These are phyloP conservation scores for Fusarium clavum DNA, from an alignment of 2,329 filamentous ascomycete species.

Conservation along the genomic window DNA sequence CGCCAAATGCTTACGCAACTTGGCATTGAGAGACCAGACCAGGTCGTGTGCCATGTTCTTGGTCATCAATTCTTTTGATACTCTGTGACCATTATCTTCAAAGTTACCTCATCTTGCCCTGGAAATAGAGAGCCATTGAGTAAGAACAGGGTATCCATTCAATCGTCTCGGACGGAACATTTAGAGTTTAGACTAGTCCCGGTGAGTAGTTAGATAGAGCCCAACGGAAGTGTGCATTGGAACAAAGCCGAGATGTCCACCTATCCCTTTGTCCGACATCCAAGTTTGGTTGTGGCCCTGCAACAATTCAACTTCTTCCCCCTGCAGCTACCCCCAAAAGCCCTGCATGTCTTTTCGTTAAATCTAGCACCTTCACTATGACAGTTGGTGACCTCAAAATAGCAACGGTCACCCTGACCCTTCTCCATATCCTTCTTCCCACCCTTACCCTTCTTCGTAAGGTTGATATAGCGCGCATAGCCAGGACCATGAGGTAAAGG, in stretches of 20 bases:
- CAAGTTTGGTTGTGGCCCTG: too few relatives aligned
- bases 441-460: not conserved
- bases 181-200: not conserved
- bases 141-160: not conserved
- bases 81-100: not conserved
- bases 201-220: not conserved
- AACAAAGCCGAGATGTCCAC: not conserved
- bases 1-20: not conserved
- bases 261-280: too few relatives aligned
- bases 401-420: too few relatives aligned
- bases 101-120: not conserved
- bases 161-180: accelerated
- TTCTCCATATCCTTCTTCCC: too few relatives aligned
- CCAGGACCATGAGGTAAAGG: not conserved
- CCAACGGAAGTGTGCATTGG: not conserved
- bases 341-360: too few relatives aligned
- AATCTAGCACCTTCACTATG: too few relatives aligned
- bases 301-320: too few relatives aligned
- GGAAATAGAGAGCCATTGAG: not conserved
- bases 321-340: too few relatives aligned
- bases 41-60: not conserved
- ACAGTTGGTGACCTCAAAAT: too few relatives aligned
- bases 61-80: not conserved
- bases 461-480: not conserved
- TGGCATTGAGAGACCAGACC: not conserved